Base-by-base conservation (phyloP, 371 early-diverging fungal species). In the Chytridiales sp. region DNA sequence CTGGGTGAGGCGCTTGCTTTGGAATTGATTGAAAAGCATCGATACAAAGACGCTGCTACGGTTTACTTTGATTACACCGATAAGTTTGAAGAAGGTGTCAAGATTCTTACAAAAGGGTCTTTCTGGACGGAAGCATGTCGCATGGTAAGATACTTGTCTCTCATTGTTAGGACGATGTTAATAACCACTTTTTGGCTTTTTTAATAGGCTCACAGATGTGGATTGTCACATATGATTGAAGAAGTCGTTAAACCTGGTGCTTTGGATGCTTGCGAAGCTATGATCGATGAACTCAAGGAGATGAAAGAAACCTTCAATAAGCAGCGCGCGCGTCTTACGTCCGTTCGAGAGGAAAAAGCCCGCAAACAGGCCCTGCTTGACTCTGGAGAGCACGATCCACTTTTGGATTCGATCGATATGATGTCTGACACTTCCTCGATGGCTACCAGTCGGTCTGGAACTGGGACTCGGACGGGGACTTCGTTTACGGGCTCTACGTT, bases 381-480 rank as follows among this genome's bases (percentile, higher is more conserved):
- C 38, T 52, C 78, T 57, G 71, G 78, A 1, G 79, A 78, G 15
- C 87, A 87, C 50, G 87, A 83, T 41, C 59, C 79, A 31, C 59
- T 85, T 26, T 55, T 73, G n/a, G 93, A 93, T 59, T 86, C 90
- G 61, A 82, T 93, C n/a, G 97, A 96, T 61, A 84, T 92, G 81
- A 86, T 92, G 77, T 92, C 92, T 0, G 94, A 94, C 61, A 92
- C 95, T 0, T 88, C 93, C 1, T 90, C 93, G 13, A 90, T 93
- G 91, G 87, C 87, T 41, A 92, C 91, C 64, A 48, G 82, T 85
- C 34, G 85, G 13, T 71, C 76, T 19, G 73, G 76, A 59, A 61
- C 78, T 61, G 62, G 77, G 77, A 68, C 75, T 64, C 64, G 57
- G 56, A 3, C 42, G 27, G 19, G 57, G 56, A 38, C 46, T 31